A percentile compares a stretch with the other conserved stretches of the same genome.
These are phyloP conservation scores for Vitis amurensis DNA, from an alignment of 164 flowering plant genomes.

Conservation along the genomic window DNA sequence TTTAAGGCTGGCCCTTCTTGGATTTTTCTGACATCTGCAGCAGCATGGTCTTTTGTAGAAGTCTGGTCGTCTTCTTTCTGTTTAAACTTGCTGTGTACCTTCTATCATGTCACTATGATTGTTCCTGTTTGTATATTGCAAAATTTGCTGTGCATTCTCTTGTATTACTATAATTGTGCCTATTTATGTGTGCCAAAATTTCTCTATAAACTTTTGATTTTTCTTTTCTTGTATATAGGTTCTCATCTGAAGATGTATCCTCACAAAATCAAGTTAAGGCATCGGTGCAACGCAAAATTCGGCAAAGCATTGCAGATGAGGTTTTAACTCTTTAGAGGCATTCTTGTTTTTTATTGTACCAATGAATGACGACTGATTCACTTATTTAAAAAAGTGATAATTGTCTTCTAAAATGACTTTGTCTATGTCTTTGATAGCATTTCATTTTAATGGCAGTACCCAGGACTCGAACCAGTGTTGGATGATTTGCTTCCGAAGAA, in stretches of 20 bases:
- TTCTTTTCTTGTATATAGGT: conserved; percentile 38
- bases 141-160: not conserved
- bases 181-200: not conserved
- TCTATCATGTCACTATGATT: too few relatives aligned
- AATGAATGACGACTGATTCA: not conserved
- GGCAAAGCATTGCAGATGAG: conserved; percentile 97
- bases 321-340: conserved; percentile 29
- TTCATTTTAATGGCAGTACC: conserved; percentile 63
- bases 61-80: too few relatives aligned
- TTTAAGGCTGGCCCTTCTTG: too few relatives aligned
- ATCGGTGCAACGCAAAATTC: conserved; percentile 92
- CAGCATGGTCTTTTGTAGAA: too few relatives aligned
- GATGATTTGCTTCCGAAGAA: conserved; percentile 97
- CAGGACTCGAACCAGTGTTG: conserved; percentile 90
- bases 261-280: conserved; percentile 99
- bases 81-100: too few relatives aligned
- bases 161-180: not conserved
- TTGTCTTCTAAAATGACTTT: not conserved
- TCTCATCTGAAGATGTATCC: conserved; percentile 88
- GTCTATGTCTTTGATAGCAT: not conserved
- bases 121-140: too few relatives aligned
- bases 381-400: not conserved
- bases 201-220: not conserved
- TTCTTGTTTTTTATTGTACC: not conserved
- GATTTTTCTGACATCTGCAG: too few relatives aligned